A percentile compares a stretch with the other conserved stretches of the same genome.
These are phyloP conservation scores for Calycina herbarum DNA, from an alignment of 2,329 filamentous ascomycete species.

Conservation along the genomic window DNA sequence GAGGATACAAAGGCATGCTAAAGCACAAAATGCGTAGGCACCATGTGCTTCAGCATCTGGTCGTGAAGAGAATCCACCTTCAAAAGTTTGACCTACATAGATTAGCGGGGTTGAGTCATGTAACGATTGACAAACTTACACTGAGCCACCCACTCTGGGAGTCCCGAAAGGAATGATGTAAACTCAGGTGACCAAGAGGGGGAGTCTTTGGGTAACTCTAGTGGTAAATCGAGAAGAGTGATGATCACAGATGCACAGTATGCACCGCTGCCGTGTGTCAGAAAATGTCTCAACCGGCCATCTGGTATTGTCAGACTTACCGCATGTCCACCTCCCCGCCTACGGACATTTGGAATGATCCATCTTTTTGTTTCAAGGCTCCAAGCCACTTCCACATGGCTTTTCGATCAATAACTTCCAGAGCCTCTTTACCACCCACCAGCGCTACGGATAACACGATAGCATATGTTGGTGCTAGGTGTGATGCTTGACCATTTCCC, in stretches of 20 bases:
- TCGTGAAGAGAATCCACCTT: conserved; percentile 86
- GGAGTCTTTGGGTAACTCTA: conserved; percentile 73
- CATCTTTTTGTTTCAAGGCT: conserved; percentile 79
- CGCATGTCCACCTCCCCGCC: conserved; percentile 92
- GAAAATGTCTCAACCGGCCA: conserved; percentile 6
- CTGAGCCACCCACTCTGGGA: conserved; percentile 76
- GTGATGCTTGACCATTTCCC: conserved; percentile 86
- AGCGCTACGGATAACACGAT: conserved; percentile 75
- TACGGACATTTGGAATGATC: conserved; percentile 84
- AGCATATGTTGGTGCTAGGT: conserved; percentile 88
- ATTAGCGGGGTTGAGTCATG: conserved; percentile 10
- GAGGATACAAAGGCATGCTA: conserved; percentile 85
- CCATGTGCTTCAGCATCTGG: conserved; percentile 92
- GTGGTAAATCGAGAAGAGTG: conserved; percentile 78
- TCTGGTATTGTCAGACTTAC: conserved; percentile 48
- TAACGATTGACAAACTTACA: conserved; percentile 56
- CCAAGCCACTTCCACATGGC: conserved; percentile 92
- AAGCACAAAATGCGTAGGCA: conserved; percentile 91
- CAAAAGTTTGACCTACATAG: conserved; percentile 77
- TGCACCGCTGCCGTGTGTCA: conserved; percentile 63
- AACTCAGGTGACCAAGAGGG: conserved; percentile 64
- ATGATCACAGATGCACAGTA: conserved; percentile 89
- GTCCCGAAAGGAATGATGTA: conserved; percentile 66
- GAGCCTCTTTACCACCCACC: conserved; percentile 72
- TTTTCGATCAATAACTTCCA: conserved; percentile 75